Conservation (phyloP, 2,329 filamentous ascomycete genomes). For the Penicillium sp. region DNA sequence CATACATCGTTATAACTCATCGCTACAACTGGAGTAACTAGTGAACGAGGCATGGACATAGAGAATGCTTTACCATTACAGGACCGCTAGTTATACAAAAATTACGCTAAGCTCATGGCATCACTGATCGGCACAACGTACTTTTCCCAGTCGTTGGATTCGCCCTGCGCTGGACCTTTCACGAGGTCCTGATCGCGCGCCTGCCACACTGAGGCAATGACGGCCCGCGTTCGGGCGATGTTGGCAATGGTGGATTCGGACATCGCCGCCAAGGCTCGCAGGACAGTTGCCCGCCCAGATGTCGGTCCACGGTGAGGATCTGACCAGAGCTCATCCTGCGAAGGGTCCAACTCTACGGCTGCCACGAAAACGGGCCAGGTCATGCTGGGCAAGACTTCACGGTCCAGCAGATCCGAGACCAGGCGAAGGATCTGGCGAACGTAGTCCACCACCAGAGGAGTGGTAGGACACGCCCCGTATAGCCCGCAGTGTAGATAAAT, state of each 20-base stretch:
- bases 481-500: slow-evolving; percentile 49
- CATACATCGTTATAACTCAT: neutral
- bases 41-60: neutral
- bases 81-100: neutral
- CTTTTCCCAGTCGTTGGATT: slow-evolving; percentile 43
- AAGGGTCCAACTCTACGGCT: slow-evolving; percentile 42
- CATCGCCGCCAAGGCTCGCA: slow-evolving; percentile 43
- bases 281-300: slow-evolving; percentile 39
- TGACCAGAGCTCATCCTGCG: slow-evolving; percentile 37
- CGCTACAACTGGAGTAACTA: neutral
- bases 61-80: neutral
- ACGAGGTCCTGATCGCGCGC: slow-evolving; percentile 40
- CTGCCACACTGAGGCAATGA: slow-evolving; percentile 51
- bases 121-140: slow-evolving; percentile 44
- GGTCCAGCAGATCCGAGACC: slow-evolving; percentile 34
- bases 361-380: slow-evolving; percentile 47
- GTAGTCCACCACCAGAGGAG: slow-evolving; percentile 31
- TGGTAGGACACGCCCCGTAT: slow-evolving; percentile 43
- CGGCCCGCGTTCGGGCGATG: slow-evolving; percentile 45
- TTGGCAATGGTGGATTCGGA: slow-evolving; percentile 44
- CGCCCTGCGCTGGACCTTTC: slow-evolving; percentile 17
- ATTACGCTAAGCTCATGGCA: slow-evolving; percentile 43
- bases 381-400: slow-evolving; percentile 34
- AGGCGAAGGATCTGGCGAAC: slow-evolving; percentile 38
- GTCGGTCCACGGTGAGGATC: slow-evolving; percentile 19